phyloP scores from a whole-genome alignment of 2,329 filamentous ascomycete species.

The Cercospora zeae-maydis region DNA sequence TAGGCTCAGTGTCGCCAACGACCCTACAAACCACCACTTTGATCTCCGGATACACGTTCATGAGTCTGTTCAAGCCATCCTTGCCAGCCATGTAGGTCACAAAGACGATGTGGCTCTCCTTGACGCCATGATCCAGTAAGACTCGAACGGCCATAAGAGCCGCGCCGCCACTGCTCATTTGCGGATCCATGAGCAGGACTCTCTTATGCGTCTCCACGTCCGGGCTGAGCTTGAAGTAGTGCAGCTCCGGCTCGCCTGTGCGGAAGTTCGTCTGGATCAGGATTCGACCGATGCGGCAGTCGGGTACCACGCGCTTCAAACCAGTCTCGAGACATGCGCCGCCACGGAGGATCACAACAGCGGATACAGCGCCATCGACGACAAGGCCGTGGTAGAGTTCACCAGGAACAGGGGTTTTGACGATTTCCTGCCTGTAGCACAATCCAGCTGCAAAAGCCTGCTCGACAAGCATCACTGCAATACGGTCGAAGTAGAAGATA shows the following conservation, averaged over 20 bases:
- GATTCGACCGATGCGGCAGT: slow-evolving; percentile 82
- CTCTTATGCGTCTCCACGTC: slow-evolving; percentile 72
- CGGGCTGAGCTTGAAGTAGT: slow-evolving; percentile 76
- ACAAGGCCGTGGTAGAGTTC: slow-evolving; percentile 67
- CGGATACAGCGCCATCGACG: slow-evolving; percentile 69
- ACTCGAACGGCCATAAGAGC: slow-evolving; percentile 93
- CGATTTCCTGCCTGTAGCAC: slow-evolving; percentile 59
- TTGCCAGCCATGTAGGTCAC: slow-evolving; percentile 88
- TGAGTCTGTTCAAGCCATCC: slow-evolving; percentile 77
- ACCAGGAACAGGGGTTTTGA: slow-evolving; percentile 66
- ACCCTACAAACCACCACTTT: slow-evolving; percentile 81
- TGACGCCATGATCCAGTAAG: slow-evolving; percentile 88
- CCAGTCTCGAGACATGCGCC: slow-evolving; percentile 86
- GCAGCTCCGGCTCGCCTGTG: slow-evolving; percentile 87
- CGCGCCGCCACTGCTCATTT: slow-evolving; percentile 87
- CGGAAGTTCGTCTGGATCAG: slow-evolving; percentile 80
- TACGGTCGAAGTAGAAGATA: slow-evolving; percentile 93
- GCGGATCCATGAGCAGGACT: slow-evolving; percentile 83
- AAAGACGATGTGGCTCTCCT: slow-evolving; percentile 79
- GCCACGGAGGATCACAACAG: slow-evolving; percentile 82
- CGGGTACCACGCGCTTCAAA: slow-evolving; percentile 83
- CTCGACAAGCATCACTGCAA: slow-evolving; percentile 81
- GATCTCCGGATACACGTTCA: slow-evolving; percentile 83
- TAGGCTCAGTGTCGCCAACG: slow-evolving; percentile 74
- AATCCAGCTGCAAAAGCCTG: slow-evolving; percentile 70